Conservation (phyloP, 169 alveolate species). For the Cryptosporidium ryanae region DNA sequence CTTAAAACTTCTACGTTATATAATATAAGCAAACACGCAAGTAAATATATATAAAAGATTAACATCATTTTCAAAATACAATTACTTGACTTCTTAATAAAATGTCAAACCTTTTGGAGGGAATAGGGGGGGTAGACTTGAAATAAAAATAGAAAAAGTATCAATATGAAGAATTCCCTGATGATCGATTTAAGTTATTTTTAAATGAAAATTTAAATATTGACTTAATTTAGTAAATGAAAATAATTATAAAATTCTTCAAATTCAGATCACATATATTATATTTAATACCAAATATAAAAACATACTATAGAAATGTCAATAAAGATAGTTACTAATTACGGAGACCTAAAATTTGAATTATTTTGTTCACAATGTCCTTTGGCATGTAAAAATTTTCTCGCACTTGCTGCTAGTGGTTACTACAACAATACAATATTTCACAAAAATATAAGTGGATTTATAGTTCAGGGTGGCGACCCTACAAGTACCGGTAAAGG, state of each 20-base stretch:
- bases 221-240: neutral
- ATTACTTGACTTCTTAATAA: conserved; percentile 29
- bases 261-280: neutral
- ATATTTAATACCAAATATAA: neutral
- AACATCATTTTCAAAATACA: neutral
- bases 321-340: conserved; percentile 54
- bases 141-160: too few species aligned
- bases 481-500: conserved; percentile 98
- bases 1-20: neutral
- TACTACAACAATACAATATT: conserved; percentile 88
- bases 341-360: conserved; percentile 74
- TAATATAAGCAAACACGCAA: neutral
- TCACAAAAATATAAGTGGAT: conserved; percentile 93
- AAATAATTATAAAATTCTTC: neutral
- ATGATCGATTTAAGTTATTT: too few species aligned
- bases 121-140: conserved; percentile 52
- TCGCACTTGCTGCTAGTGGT: conserved; percentile 86
- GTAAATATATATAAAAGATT: neutral
- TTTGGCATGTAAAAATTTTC: conserved; percentile 88
- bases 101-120: conserved; percentile 33
- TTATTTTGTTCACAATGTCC: conserved; percentile 84
- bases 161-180: too few species aligned
- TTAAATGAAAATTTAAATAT: too few species aligned
- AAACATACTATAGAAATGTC: conserved; percentile 29
- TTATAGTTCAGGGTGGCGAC: conserved; percentile 98